Conservation (phyloP, 345 rosid species). For the Rhizophora mangle region DNA sequence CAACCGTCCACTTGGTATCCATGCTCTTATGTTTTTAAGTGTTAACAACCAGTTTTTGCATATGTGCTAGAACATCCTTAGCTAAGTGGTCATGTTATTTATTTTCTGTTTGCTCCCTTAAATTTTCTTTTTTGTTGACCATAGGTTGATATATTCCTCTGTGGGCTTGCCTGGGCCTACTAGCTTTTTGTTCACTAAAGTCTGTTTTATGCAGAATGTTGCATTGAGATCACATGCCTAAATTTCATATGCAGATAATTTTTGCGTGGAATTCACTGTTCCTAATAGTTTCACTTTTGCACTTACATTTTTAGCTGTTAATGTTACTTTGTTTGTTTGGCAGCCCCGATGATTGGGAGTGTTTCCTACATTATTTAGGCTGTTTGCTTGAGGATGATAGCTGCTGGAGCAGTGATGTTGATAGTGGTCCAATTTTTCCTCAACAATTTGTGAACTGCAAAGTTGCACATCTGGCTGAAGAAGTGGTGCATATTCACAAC, state of each 20-base stretch:
- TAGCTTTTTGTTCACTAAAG: neutral
- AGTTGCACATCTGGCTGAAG: constrained; percentile 63
- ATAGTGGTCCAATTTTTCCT: constrained; percentile 43
- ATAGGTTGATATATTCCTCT: neutral
- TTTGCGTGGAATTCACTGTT: neutral
- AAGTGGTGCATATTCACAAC: constrained; percentile 49
- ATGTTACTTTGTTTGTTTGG: constrained; percentile 35
- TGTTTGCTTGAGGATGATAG: constrained; percentile 88
- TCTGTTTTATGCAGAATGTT: neutral
- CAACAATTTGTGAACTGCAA: constrained; percentile 49
- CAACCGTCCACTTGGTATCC: no score
- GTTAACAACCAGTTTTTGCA: no score
- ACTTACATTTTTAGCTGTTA: constrained; percentile 21
- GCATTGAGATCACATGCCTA: neutral
- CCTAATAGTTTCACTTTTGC: neutral
- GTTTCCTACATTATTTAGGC: constrained; percentile 83
- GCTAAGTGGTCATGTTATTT: no score
- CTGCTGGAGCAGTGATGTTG: constrained; percentile 48
- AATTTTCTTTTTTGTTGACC: neutral
- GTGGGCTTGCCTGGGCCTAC: neutral
- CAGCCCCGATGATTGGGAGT: constrained; percentile 99
- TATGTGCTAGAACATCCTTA: no score
- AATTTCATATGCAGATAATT: neutral
- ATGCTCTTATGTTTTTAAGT: no score
- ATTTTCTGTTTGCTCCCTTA: neutral